Evolutionary conservation across 2,329 filamentous ascomycete species (phyloP), one percentile per base, ranked within the genome.

Genomic region (Cylindrodendrum hubeiense): DNA sequence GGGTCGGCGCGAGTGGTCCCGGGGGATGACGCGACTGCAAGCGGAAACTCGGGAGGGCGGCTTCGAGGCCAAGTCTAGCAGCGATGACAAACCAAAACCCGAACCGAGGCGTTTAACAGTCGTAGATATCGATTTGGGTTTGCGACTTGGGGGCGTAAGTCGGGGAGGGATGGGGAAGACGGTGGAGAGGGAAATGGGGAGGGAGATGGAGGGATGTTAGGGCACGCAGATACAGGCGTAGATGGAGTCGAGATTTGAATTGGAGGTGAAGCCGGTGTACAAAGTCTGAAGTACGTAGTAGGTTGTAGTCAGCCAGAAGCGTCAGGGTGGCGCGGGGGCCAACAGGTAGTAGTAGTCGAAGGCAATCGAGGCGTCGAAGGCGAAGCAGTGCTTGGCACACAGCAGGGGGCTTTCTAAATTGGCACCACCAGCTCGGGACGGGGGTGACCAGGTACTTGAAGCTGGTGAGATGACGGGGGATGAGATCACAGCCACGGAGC

Each of bases 11-110:
- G 51, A 33, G 52, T 63, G 55, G 59, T 67, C 59, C 63, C 65
- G 70, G 65, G 68, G 50, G 64, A 66, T 68, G 63, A 73, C 62
- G 69, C 64, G 70, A 72, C 58, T 67, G 59, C 53, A 66, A 63
- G 63, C 66, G 60, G 60, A 66, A 61, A 65, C 37, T 70, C 72
- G 69, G 71, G 65, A 60, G 50, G 34, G 50, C 43, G 49, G 49
- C 13, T 54, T 58, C n/a, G 28, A 54, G n/a, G 33, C 55, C 54
- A 28, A 21, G 50, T 22, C 43, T 55, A 55, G 43, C 50, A 50
- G 41, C 34, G 43, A 54, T 54, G 44, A 55, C 41, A 56, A 46
- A 55, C 50, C 37, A 22, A 41, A 22, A 24, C 21, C 15, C 61
- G 41, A 30, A 26, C 30, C 19, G 47, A 33, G 39, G 53, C 49